Evolutionary conservation across 768 basidiomycete genomes (phyloP), one percentile per base, ranked within the genome.

Genomic region (Solioccasus polychromus): DNA sequence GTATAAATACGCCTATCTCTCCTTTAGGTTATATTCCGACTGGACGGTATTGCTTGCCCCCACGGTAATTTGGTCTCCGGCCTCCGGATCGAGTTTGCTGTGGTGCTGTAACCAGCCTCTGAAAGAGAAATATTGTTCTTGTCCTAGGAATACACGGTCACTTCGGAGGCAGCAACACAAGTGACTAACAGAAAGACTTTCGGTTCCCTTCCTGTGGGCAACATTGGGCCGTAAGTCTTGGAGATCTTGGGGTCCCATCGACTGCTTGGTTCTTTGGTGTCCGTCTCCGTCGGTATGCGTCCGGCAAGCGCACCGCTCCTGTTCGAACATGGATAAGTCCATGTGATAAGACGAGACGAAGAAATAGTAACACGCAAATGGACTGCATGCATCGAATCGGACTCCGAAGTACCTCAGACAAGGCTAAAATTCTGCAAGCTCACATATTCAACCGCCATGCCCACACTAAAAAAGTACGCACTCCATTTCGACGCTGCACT

Each of bases 381-480:
- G 54, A n/a, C 57, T 60, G 35, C 42, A 53, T 3, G 48, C 71
- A 44, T 71, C 70, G 53, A 74, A 73, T 23, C 66, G 58, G 40
- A 73, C 67, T 29, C 68, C 68, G 45, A 62, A 69, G 53, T 69
- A 67, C 32, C 70, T 59, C 15, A 75, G 55, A 54, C 72, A 71
- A 7, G 76, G 70, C 50, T n/a, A 75, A 66, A 12, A 74, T 63
- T 29, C 59, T 54, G 24, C 20, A 23, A 14, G 29, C 5, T 14
- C 6, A 39, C 42, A 24, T 20, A n/a, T 28, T 11, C 6, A 19
- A 4, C 3, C n/a, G n/a, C n/a, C n/a, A n/a, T n/a, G 2, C 2
- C n/a, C 11, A 11, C 24, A 3, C 9, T 23, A 15, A 4, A 15
- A 12, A 15, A 18, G 22, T 30, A 48, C 50, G 31, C 28, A 45